Percentiles rank a stretch among this genome's conserved stretches.
Conservation (phyloP, 2,329 filamentous ascomycete species). For the Pyrenochaeta sp. region DNA sequence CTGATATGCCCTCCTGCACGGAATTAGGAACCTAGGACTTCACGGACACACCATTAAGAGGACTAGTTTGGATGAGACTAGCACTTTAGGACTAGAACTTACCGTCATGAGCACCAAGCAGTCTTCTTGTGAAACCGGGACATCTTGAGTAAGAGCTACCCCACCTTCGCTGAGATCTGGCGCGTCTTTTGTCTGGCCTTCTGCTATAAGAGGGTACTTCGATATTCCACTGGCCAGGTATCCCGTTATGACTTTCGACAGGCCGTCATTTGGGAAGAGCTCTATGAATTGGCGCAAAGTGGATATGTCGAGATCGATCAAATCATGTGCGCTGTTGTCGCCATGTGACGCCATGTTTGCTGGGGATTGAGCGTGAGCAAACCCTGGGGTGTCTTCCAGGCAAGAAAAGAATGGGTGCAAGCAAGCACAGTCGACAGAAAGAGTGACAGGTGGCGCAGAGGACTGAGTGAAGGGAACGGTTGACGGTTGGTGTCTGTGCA, state of each 20-base stretch:
- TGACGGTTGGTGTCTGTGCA: constrained; percentile 30
- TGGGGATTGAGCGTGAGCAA: too few species aligned
- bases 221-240: constrained; percentile 86
- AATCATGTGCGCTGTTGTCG: constrained; percentile 47
- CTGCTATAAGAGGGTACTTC: constrained; percentile 70
- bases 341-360: constrained; percentile 43
- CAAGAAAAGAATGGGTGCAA: too few species aligned
- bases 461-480: constrained; percentile 10
- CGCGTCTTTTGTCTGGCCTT: constrained; percentile 40
- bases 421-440: too few species aligned
- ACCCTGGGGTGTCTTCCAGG: too few species aligned
- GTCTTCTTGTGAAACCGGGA: constrained; percentile 75
- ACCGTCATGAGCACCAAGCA: constrained; percentile 77
- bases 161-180: constrained; percentile 56
- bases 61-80: too few species aligned
- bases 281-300: constrained; percentile 81
- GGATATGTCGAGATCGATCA: constrained; percentile 74
- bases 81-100: constrained; percentile 4
- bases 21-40: neutral
- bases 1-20: constrained; percentile 55
- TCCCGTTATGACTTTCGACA: constrained; percentile 81
- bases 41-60: too few species aligned
- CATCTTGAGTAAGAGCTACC: constrained; percentile 55
- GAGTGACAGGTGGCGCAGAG: constrained; percentile 1
- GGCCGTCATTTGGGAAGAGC: constrained; percentile 83